Base-by-base conservation (phyloP, 345 rosid genomes). In the Bruguiera sexangula region DNA sequence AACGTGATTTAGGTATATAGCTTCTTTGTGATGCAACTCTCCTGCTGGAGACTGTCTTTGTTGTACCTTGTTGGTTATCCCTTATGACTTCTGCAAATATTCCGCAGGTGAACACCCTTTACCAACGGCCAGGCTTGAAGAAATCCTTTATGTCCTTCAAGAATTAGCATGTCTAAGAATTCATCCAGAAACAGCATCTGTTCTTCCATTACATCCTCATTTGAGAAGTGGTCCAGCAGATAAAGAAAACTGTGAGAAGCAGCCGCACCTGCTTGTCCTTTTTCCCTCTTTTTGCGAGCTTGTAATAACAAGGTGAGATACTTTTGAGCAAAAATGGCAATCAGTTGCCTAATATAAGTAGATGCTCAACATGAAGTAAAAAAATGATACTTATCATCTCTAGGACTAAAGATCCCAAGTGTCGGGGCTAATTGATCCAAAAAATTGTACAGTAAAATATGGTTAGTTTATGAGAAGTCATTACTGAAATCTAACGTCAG, bases 201-300 rank as follows among this genome's bases (percentile, higher is more conserved):
- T 72, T 76, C 96, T 95, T 73, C 96, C 90, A 34, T 72, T 95
- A 37, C 85, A 74, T 70, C 84, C 86, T 51, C 66, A 62, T 73
- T 74, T 90, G 70, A 86, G 80, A 86, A 69, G 75, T 69, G 79
- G 85, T 81, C 74, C 87, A 36, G 67, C 63, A 2, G 73, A 71
- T 32, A 77, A 80, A 8, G 71, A 81, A 50, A 77, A 81, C 59
- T 77, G 76, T 24, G 70, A 69, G 61, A 78, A 67, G 59, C 84
- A 77, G 69, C 82, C 84, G 0, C 97, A 95, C 83, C 88, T 95
- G 62, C 88, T 95, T 53, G 91, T 88, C 67, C 86, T 95, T 60
- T 95, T 92, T 60, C 92, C 96, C 16, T 77, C 96, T 22, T 78
- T 95, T n/a, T 95, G 91, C 26, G 99, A 95, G 80, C 90, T 95